phyloP scores from a whole-genome alignment of 148 eudicot species.

The Vaccinium myrtillus region DNA sequence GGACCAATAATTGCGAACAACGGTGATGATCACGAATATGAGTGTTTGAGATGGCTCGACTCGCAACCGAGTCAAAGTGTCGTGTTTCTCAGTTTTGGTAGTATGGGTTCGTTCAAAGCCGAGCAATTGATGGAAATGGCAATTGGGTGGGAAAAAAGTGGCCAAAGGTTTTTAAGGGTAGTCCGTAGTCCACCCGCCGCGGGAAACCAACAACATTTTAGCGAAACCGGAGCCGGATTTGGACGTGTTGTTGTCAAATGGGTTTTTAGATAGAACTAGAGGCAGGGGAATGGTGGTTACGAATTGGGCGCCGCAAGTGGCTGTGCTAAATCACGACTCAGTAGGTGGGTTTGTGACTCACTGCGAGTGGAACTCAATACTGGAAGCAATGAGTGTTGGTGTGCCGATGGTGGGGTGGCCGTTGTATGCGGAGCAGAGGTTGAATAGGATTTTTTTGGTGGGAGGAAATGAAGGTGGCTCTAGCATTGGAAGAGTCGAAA shows the following conservation, averaged over 20 bases:
- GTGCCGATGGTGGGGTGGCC: constrained; percentile 55
- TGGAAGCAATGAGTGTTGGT: constrained; percentile 36
- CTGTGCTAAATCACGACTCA: constrained; percentile 22
- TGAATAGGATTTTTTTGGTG: constrained; percentile 41
- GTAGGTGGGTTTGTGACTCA: constrained; percentile 34
- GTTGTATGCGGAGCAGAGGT: constrained; percentile 45
- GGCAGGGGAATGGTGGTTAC: constrained; percentile 26
- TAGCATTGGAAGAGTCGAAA: constrained; percentile 34
- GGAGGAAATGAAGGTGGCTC: constrained; percentile 36
- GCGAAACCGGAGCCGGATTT: constrained; percentile 17
- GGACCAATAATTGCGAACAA: constrained; percentile 24
- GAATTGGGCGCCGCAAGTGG: constrained; percentile 39
- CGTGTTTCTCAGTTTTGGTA: constrained; percentile 37
- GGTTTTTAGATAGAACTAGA: constrained; percentile 28
- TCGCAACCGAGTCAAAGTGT: constrained; percentile 30
- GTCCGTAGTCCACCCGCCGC: constrained; percentile 25
- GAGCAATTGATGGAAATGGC: constrained; percentile 35
- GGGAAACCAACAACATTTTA: neutral
- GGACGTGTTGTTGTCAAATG: constrained; percentile 21
- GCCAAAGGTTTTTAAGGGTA: constrained; percentile 36
- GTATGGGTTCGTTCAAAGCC: constrained; percentile 17
- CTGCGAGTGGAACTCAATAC: constrained; percentile 45
- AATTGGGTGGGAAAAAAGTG: constrained; percentile 29
- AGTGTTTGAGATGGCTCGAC: constrained; percentile 38
- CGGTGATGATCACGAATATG: neutral